These are phyloP conservation scores for Phycomyces nitens DNA, from an alignment of 192 early-diverging fungal genomes.

Conservation along the genomic window DNA sequence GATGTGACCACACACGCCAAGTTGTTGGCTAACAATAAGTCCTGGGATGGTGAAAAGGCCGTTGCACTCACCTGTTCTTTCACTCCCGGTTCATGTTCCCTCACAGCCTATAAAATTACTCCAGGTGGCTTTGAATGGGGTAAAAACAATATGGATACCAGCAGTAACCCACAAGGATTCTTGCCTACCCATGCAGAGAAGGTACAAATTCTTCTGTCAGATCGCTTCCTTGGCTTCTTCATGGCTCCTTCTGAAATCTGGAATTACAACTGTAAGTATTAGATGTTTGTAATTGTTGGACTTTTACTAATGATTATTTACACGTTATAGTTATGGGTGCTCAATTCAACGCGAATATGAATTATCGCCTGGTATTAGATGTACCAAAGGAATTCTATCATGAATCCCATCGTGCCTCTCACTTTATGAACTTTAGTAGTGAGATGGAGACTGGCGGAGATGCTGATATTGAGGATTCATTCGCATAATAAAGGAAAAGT, in stretches of 20 bases:
- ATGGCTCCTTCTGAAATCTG: constrained; percentile 96
- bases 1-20: constrained; percentile 90
- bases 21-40: constrained; percentile 81
- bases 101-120: constrained; percentile 93
- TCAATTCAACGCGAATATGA: constrained; percentile 87
- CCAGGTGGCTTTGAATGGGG: constrained; percentile 97
- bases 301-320: no score
- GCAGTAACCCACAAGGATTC: constrained; percentile 83
- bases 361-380: constrained; percentile 84
- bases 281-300: no score
- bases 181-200: constrained; percentile 87
- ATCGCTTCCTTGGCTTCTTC: constrained; percentile 96
- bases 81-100: constrained; percentile 95
- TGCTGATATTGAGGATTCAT: constrained; percentile 58
- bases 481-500: constrained; percentile 40
- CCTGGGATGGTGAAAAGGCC: constrained; percentile 95
- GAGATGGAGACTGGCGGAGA: constrained; percentile 58
- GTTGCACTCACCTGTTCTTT: constrained; percentile 95
- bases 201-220: constrained; percentile 95
- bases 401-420: constrained; percentile 90
- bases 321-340: constrained; percentile 78
- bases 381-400: constrained; percentile 97
- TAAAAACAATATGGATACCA: constrained; percentile 84
- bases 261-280: constrained; percentile 74
- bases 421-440: constrained; percentile 89